Base-by-base conservation (phyloP, 73 alveolate species). In the Effrenium voratum region DNA sequence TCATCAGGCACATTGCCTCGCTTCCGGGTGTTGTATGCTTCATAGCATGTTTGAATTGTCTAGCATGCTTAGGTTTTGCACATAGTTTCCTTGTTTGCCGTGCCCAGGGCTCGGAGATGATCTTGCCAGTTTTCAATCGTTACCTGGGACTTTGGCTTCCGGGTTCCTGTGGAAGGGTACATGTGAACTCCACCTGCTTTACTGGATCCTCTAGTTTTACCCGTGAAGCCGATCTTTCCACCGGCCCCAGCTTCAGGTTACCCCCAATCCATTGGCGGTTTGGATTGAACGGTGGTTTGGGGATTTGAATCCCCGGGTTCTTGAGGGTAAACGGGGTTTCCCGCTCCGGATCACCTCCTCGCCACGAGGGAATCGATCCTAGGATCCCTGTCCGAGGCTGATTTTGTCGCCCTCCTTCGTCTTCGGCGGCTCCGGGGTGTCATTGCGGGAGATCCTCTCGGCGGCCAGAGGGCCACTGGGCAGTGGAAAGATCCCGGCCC, bases 351-450 rank as follows among this genome's bases (percentile, higher is more conserved):
- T 22, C 6, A 63, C 34, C 41, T 63, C 76, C 41, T 28, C 41
- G 70, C 70, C 26, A 0, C 26, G 70, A 5, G 26, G 70, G 16
- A 22, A 22, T 22, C 34, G 72, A 57, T 32, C 10, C 66, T 57
- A 24, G 34, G 72, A 5, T 2, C 30, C 19, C 2, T 13, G 72
- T 32, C 4, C 26, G 34, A 63, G 77, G 77, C 43, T 91, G 90
- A 72, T 91, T 79, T 59, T 91, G 77, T 91, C 98, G 63, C 98
- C 98, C 3, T 91, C 90, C 90, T 91, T 91, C 45, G 85, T 91
- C 57, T 68, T 91, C 36, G 88, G 98, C 15, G 79, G 90, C 36
- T 30, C 68, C 41, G 95, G 83, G 4, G 95, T 63, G 50, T 87
- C 84, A 6, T 82, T 82, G 92, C 46, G 49, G 75, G 92, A 82